These are phyloP conservation scores for Akanthomyces muscarius DNA, from an alignment of 2,329 filamentous ascomycete genomes.

Conservation along the genomic window DNA sequence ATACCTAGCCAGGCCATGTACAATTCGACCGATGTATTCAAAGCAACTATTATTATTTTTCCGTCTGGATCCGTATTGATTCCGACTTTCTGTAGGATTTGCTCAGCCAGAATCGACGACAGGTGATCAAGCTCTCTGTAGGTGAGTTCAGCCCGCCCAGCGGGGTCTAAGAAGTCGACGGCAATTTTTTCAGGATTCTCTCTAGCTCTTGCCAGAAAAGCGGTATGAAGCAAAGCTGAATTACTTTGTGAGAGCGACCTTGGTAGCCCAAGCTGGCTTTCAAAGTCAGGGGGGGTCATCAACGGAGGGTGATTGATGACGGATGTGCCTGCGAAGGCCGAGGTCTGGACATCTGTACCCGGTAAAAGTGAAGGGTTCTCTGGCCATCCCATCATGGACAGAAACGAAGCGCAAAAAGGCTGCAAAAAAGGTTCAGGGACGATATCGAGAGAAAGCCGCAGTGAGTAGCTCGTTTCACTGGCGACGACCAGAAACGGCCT, in stretches of 20 bases:
- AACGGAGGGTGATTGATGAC: background rate
- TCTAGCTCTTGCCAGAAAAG: background rate
- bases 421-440: constrained; percentile 3
- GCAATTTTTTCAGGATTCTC: constrained; percentile 3
- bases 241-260: background rate
- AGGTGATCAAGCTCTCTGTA: constrained; percentile 2
- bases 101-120: background rate
- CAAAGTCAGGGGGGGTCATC: background rate
- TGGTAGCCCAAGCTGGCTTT: background rate
- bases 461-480: background rate
- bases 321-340: background rate
- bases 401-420: background rate
- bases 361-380: background rate
- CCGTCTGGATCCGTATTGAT: background rate
- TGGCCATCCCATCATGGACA: constrained; percentile 1
- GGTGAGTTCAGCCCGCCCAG: background rate
- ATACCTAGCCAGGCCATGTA: constrained; percentile 7
- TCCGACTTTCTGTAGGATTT: constrained; percentile 4
- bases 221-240: background rate
- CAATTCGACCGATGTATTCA: background rate
- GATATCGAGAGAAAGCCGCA: constrained; percentile 1
- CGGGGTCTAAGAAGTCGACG: constrained; percentile 2
- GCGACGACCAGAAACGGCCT: background rate
- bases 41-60: background rate
- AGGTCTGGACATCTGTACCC: background rate